phyloP scores from a whole-genome alignment of 768 basidiomycete species.

The Amanita inopinata region DNA sequence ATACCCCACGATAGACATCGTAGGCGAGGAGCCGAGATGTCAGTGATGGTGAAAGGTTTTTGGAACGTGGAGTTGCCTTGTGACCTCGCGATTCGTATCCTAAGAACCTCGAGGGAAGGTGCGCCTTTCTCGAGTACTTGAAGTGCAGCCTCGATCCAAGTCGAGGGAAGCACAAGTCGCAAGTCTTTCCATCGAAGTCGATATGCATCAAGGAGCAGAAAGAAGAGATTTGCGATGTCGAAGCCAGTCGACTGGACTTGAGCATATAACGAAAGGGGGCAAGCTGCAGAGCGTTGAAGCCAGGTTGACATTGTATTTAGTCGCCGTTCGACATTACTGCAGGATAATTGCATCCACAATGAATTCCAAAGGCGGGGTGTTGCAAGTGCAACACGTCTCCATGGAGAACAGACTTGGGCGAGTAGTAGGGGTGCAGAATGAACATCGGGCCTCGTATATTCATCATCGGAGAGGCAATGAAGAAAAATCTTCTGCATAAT shows the following conservation, averaged over 20 bases:
- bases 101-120: slow-evolving; percentile 13
- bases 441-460: slow-evolving; percentile 12
- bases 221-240: slow-evolving; percentile 11
- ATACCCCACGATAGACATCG: slow-evolving; percentile 2
- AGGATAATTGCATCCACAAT: slow-evolving; percentile 12
- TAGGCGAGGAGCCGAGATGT: slow-evolving; percentile 6
- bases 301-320: slow-evolving; percentile 14
- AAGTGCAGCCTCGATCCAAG: slow-evolving; percentile 2
- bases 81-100: slow-evolving; percentile 7
- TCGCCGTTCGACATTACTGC: slow-evolving; percentile 12
- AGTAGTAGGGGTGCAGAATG: slow-evolving; percentile 16
- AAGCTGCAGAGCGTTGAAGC: slow-evolving; percentile 12
- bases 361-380: slow-evolving; percentile 17
- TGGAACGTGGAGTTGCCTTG: neutral
- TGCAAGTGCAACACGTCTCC: slow-evolving; percentile 15
- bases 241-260: slow-evolving; percentile 12
- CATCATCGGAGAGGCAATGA: slow-evolving; percentile 13
- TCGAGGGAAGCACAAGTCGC: slow-evolving; percentile 12
- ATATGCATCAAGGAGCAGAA: slow-evolving; percentile 10
- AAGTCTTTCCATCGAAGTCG: slow-evolving; percentile 14
- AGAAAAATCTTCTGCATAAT: slow-evolving; percentile 16
- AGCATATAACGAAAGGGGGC: slow-evolving; percentile 13
- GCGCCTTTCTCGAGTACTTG: slow-evolving; percentile 10
- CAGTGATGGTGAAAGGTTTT: slow-evolving; percentile 3
- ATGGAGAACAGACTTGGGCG: slow-evolving; percentile 16